Percentiles rank a stretch among this genome's conserved stretches.
Conservation (phyloP, 768 basidiomycete genomes). For the Lactifluus hygrophoroides region DNA sequence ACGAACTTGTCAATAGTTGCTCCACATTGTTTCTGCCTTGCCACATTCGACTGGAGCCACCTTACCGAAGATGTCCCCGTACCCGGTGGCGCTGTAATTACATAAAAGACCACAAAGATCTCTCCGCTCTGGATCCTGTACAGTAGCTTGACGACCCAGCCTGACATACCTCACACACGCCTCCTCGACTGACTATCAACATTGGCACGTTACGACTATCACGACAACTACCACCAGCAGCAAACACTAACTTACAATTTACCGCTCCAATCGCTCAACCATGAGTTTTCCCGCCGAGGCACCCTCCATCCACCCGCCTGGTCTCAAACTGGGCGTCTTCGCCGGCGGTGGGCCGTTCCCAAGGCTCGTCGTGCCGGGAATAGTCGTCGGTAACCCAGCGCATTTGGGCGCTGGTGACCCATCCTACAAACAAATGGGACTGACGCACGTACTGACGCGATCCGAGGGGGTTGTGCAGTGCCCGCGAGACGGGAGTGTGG, state of each 20-base stretch:
- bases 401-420: background rate
- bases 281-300: slow-evolving; percentile 6
- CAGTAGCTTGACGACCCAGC: background rate
- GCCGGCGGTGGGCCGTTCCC: slow-evolving; percentile 9
- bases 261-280: too few species aligned
- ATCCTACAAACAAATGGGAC: background rate
- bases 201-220: background rate
- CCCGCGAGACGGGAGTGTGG: background rate
- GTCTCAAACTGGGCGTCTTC: slow-evolving; percentile 6
- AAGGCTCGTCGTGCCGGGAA: slow-evolving; percentile 3
- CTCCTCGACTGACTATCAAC: background rate
- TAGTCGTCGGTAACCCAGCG: background rate
- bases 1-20: background rate
- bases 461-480: background rate
- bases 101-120: background rate
- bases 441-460: slow-evolving; percentile 9
- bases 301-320: background rate
- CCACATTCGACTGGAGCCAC: background rate
- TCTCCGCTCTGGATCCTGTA: background rate
- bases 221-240: background rate
- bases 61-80: background rate
- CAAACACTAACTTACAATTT: background rate
- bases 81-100: background rate
- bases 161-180: background rate
- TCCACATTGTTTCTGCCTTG: background rate